Percentiles rank a stretch among this genome's conserved stretches.
Conservation (phyloP, 164 flowering plant species). For the Cinnamomum micranthum region DNA sequence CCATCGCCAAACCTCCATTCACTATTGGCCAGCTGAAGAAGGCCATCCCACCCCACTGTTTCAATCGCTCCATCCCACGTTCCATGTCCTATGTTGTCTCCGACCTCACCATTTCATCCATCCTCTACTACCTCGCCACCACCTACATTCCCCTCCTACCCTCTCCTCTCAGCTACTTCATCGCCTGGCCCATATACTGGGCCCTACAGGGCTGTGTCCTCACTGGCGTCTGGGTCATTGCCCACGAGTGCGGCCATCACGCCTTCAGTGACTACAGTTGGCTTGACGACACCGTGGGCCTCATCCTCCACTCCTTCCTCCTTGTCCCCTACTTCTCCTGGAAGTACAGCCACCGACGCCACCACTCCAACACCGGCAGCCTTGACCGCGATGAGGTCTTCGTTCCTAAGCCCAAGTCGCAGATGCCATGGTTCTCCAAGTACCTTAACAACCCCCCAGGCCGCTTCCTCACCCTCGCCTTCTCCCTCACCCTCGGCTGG, state of each 20-base stretch:
- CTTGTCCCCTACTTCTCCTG: conserved; percentile 89
- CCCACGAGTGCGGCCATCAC: conserved; percentile 91
- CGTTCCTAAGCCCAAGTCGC: conserved; percentile 62
- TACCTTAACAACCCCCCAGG: conserved; percentile 77
- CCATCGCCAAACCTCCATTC: conserved; percentile 61
- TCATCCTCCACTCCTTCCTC: conserved; percentile 65
- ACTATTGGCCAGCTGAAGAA: conserved; percentile 62
- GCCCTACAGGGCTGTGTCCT: conserved; percentile 60
- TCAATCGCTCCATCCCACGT: conserved; percentile 61
- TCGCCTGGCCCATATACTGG: conserved; percentile 72
- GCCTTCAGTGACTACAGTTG: conserved; percentile 83
- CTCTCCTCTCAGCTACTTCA: conserved; percentile 28
- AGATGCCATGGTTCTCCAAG: conserved; percentile 45
- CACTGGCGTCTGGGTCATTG: conserved; percentile 89
- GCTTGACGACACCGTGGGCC: conserved; percentile 83
- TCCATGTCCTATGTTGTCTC: conserved; percentile 64
- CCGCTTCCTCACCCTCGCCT: conserved; percentile 40
- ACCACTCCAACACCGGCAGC: conserved; percentile 80
- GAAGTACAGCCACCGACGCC: conserved; percentile 90
- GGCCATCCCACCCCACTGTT: conserved; percentile 84
- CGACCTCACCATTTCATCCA: conserved; percentile 48
- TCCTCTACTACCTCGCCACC: conserved; percentile 52
- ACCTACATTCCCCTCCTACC: conserved; percentile 50
- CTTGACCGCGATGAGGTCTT: conserved; percentile 81
- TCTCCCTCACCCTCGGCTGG: conserved; percentile 67